Evolutionary conservation across 768 basidiomycete species (phyloP), one percentile per base, ranked within the genome.

Genomic region (Auricularia sp.): DNA sequence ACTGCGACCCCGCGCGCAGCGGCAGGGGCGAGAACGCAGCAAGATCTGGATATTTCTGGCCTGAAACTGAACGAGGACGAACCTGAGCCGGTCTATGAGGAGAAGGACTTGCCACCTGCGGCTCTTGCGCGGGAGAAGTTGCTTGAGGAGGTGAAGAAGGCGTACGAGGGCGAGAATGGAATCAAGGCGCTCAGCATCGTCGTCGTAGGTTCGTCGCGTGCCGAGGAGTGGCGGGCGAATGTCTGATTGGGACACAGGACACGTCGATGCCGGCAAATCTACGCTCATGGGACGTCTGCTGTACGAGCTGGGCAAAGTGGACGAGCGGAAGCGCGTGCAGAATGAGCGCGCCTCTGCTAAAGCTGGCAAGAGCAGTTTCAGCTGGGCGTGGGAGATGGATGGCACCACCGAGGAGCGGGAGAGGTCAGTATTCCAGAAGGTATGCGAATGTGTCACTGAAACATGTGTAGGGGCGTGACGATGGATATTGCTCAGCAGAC

Each of bases 201-300:
- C 34, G 93, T 99, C 56, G 88, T 99, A 54, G 97, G 96, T 96
- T 72, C 64, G 76, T 45, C 13, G 24, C 42, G 51, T 54, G 24
- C 7, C 21, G 35, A 39, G 34, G 6, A 5, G 24, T 6, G 34
- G 14, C 64, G 16, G 7, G n/a, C 21, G 11, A 16, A 62, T 18
- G 18, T 34, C n/a, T 8, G 36, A 47, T 47, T 3, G 21, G 18
- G 35, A 33, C 39, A 3, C 69, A 98, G 96, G 97, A 45, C 97
- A 99, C 71, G 97, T 99, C 67, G 97, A 99, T 76, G 97, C 97
- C 18, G 97, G 97, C 33, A 99, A 99, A 75, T 97, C 94, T 3
- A 99, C 97, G 1, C 77, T 99, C 34, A 98, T 98, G 93, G 97
- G 97, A 1, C 81, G 96, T 64, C 71, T 99, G 65, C 71, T 98